Evolutionary conservation across 2,329 filamentous ascomycete genomes (phyloP), one percentile per base, ranked within the genome.

Genomic region (Fusarium protoensiforme): DNA sequence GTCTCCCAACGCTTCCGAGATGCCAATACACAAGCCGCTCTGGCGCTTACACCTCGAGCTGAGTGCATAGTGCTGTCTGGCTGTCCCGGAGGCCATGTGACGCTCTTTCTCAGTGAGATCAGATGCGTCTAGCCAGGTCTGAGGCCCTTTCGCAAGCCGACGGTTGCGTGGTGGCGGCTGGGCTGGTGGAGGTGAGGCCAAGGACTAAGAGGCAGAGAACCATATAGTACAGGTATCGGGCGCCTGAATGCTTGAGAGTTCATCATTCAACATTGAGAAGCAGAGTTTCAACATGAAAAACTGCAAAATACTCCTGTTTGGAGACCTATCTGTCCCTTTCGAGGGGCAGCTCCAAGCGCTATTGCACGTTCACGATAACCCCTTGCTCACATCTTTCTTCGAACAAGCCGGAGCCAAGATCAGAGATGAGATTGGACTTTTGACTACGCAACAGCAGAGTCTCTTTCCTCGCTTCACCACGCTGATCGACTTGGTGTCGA

Each of bases 401-500:
- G 71, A 77, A 20, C 76, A 76, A 16, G 69, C 70, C 5, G 70
- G 72, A 14, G 73, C 71, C 10, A 65, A 53, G 14, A 67, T 79
- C 7, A 67, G 77, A 35, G 64, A 71, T 38, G 74, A 79, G 20
- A 66, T 79, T 5, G 77, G 75, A 6, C 31, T 57, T 6, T 65
- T 75, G 14, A 48, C 71, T 9, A 64, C 65, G 1, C 36, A 64
- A 5, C 46, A 67, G 5, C 76, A 78, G 39, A 54, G 54, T 2
- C 33, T 78, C 20, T 79, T 79, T 48, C 77, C 78, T 51, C 73
- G 68, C 4, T 79, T 79, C 51, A 78, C 77, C 2, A 78, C 77
- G 1, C 75, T 79, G 7, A 73, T 78, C 22, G 78, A 79, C 18
- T 60, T 79, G 5, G 66, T 74, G 4, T 71, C 76, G 7, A 77